Base-by-base conservation (phyloP, 129 eudicot species). In the Artemisia argyi region DNA sequence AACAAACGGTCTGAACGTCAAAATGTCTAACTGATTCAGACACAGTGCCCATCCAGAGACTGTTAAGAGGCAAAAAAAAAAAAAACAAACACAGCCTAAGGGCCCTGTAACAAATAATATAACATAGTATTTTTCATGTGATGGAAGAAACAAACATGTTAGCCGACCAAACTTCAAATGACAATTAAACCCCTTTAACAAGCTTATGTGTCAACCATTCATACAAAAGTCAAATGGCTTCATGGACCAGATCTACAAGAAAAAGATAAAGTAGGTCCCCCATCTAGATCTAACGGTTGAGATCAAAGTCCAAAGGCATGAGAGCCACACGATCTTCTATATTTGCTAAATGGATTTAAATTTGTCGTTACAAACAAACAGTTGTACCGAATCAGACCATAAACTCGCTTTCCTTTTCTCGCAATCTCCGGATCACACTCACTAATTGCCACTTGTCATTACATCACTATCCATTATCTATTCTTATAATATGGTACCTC, bases 361-460 rank as follows among this genome's bases (percentile, higher is more conserved):
- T 76, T 79, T 79, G 76, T 83, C 84, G 81, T 72, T 76, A 20
- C 55, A 7, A 15, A 65, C 24, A 15, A 65, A 66, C 76, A 71
- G 68, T 71, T 83, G 79, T 79, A 75, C 80, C 64, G 61, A 76
- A 82, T 79, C 75, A 9, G 48, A 75, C 75, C 84, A 79, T 81
- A 76, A 42, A 83, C 72, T 73, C 72, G 66, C 22, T 15, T 79
- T 73, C 59, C 59, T 30, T 59, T 69, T 83, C 73, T 82, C 80
- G 81, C 83, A 73, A 87, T 79, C 83, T 79, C 84, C 85, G 85
- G 89, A 84, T 76, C 83, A 77, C 13, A 67, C 75, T 66, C 42
- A 79, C 61, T 81, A 19, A 30, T 35, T 35, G 58, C 82, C 94
- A 85, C 85, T 82, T 82, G 94, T 84, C 78, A 44, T 49, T n/a